phyloP scores from a whole-genome alignment of 78 protist genomes.

The Ministeria vibrans region DNA sequence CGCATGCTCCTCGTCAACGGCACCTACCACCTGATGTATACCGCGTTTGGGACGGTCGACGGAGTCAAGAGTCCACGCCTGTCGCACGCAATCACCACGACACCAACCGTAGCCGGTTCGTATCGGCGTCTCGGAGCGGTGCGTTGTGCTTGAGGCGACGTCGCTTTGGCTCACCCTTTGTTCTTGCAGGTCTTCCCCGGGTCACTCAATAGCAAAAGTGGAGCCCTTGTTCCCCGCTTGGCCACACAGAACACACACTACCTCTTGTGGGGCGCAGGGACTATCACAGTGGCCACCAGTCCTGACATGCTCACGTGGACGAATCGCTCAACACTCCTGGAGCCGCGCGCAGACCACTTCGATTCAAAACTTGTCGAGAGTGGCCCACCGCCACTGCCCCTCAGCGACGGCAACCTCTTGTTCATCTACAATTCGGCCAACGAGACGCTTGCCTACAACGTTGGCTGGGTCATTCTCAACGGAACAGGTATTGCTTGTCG shows the following conservation, averaged over 20 bases:
- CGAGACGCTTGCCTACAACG: not conserved
- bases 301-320: not conserved
- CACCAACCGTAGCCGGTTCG: not conserved
- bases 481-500: not conserved
- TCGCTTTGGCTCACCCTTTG: too few relatives aligned
- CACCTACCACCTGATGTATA: not conserved
- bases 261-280: not conserved
- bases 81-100: not conserved
- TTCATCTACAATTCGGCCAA: constrained; percentile 5
- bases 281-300: not conserved
- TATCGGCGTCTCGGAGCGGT: not conserved
- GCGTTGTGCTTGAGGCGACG: too few relatives aligned
- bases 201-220: not conserved
- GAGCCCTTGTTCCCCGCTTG: not conserved
- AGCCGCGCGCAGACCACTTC: not conserved
- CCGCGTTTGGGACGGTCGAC: not conserved
- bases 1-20: not conserved
- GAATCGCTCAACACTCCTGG: not conserved
- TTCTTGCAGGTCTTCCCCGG: too few relatives aligned
- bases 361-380: constrained; percentile 1
- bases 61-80: not conserved
- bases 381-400: constrained; percentile 1
- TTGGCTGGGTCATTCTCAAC: not conserved
- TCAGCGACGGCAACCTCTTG: not conserved
- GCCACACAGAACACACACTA: not conserved